Percentiles rank a stretch among this genome's conserved stretches.
phyloP scores from a whole-genome alignment of 768 basidiomycete genomes.

The Phanerochaete carnosa region DNA sequence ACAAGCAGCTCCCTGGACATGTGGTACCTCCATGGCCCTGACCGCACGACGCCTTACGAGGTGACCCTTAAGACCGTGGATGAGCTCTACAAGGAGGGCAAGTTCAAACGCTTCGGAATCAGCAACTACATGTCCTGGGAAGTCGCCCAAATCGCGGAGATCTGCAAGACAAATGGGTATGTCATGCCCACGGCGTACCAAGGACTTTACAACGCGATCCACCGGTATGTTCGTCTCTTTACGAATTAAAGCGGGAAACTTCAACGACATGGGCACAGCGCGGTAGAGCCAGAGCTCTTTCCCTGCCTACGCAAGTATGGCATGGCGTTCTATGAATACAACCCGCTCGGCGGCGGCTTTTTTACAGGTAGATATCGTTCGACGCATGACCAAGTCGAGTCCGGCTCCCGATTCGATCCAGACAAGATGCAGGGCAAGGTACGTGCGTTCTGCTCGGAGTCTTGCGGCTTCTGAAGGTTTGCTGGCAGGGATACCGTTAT shows the following conservation, averaged over 20 bases:
- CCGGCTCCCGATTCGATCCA: slow-evolving; percentile 59
- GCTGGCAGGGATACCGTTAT: background rate
- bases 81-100: slow-evolving; percentile 48
- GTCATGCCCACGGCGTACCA: slow-evolving; percentile 49
- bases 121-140: slow-evolving; percentile 44
- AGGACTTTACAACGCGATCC: slow-evolving; percentile 42
- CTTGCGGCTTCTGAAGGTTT: background rate
- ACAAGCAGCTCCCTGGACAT: slow-evolving; percentile 33
- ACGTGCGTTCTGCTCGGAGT: no score
- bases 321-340: slow-evolving; percentile 38
- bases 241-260: background rate
- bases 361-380: slow-evolving; percentile 38
- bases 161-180: slow-evolving; percentile 41
- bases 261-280: slow-evolving; percentile 17
- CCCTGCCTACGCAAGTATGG: slow-evolving; percentile 41
- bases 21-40: slow-evolving; percentile 46
- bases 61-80: slow-evolving; percentile 45
- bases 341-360: slow-evolving; percentile 37
- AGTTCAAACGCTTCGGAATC: slow-evolving; percentile 46
- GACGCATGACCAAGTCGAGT: slow-evolving; percentile 37
- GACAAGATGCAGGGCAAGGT: slow-evolving; percentile 44
- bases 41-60: slow-evolving; percentile 42
- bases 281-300: slow-evolving; percentile 38
- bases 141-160: slow-evolving; percentile 41
- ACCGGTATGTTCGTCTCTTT: slow-evolving; percentile 17